A percentile compares a stretch with the other conserved stretches of the same genome.
These are phyloP conservation scores for Trypanosoma conorhini DNA, from an alignment of 208 protist species.

Conservation along the genomic window DNA sequence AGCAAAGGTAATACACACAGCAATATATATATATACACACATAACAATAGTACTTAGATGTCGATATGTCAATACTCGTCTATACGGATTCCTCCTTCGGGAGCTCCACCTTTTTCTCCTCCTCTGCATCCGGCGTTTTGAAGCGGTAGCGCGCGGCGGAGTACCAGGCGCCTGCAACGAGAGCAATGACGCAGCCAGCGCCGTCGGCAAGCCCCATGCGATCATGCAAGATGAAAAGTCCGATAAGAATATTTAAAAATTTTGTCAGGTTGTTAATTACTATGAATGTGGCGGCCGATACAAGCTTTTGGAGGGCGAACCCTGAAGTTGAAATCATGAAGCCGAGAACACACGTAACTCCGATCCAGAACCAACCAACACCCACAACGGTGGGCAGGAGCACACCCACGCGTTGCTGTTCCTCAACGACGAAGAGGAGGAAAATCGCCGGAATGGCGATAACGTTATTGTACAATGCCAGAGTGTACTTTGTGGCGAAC, in stretches of 20 bases:
- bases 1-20: not conserved
- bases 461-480: conserved; percentile 38
- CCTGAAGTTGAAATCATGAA: conserved; percentile 45
- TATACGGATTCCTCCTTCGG: not conserved
- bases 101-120: conserved; percentile 8
- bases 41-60: no score
- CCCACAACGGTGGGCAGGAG: conserved; percentile 8
- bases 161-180: conserved; percentile 36
- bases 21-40: not conserved
- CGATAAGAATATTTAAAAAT: conserved; percentile 42
- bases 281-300: conserved; percentile 39
- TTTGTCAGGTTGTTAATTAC: conserved; percentile 46
- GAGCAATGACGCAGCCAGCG: conserved; percentile 29
- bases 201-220: conserved; percentile 19
- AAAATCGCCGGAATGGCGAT: conserved; percentile 32
- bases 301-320: conserved; percentile 44
- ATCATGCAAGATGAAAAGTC: conserved; percentile 35
- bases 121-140: not conserved
- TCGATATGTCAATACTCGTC: not conserved
- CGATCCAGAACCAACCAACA: conserved; percentile 34
- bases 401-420: not conserved
- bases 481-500: conserved; percentile 36
- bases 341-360: conserved; percentile 28
- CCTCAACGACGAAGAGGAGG: conserved; percentile 19
- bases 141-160: conserved; percentile 18